phyloP scores from a whole-genome alignment of 2,329 filamentous ascomycete species.

The Clonostachys rosea region DNA sequence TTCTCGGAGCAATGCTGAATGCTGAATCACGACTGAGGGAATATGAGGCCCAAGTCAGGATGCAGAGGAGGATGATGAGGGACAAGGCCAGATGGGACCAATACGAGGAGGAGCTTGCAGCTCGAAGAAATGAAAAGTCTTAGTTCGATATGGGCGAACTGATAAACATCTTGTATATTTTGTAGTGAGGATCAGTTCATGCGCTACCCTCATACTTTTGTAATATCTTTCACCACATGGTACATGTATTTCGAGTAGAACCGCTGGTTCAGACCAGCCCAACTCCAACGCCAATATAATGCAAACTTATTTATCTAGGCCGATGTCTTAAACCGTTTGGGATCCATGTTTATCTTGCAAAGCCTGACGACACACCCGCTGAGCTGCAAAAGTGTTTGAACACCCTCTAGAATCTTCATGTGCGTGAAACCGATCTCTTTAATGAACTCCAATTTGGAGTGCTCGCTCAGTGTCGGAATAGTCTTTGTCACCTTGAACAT shows the following conservation, averaged over 20 bases:
- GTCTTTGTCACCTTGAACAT: slow-evolving; percentile 99
- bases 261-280: neutral
- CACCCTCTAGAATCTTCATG: slow-evolving; percentile 97
- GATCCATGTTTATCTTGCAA: slow-evolving; percentile 96
- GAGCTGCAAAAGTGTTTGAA: slow-evolving; percentile 90
- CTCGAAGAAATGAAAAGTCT: no score
- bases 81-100: slow-evolving; percentile 66
- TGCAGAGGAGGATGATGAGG: slow-evolving; percentile 56
- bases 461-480: slow-evolving; percentile 85
- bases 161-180: no score
- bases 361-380: slow-evolving; percentile 88
- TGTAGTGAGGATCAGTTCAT: no score
- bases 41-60: slow-evolving; percentile 62
- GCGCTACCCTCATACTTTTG: no score
- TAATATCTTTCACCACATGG: no score
- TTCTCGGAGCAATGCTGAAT: slow-evolving; percentile 72
- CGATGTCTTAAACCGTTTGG: slow-evolving; percentile 62
- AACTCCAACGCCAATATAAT: slow-evolving; percentile 26
- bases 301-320: slow-evolving; percentile 18
- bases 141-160: no score
- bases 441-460: slow-evolving; percentile 95
- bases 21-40: slow-evolving; percentile 64
- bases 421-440: slow-evolving; percentile 98
- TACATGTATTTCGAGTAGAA: no score
- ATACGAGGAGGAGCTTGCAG: slow-evolving; percentile 51